Conservation (phyloP, 169 alveolate genomes). For the Plasmodium gonderi region DNA sequence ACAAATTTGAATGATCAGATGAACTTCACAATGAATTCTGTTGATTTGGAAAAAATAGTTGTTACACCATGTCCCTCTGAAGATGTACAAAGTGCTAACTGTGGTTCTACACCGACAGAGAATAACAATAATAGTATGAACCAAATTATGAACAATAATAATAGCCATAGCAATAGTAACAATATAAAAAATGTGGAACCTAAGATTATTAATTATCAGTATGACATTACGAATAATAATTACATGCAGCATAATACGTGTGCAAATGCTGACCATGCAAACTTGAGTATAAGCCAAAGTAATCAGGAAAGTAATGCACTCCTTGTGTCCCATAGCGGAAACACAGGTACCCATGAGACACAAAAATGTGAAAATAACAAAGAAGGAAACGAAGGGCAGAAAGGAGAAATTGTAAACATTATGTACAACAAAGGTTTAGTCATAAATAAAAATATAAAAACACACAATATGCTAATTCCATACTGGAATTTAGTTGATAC, state of each 20-base stretch:
- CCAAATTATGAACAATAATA: neutral
- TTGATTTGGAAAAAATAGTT: neutral
- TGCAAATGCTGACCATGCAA: neutral
- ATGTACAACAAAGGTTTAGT: constrained; percentile 72
- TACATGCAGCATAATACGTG: neutral
- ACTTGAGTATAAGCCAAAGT: neutral
- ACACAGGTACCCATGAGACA: neutral
- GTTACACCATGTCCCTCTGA: neutral
- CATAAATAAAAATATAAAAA: constrained; percentile 30
- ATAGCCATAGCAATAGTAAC: too few relatives aligned
- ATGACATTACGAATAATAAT: neutral
- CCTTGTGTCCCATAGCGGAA: neutral
- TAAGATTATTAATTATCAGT: neutral
- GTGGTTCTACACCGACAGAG: neutral
- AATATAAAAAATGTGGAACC: too few relatives aligned
- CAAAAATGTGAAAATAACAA: neutral
- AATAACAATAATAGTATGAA: neutral
- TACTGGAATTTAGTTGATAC: constrained; percentile 71
- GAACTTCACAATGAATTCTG: neutral
- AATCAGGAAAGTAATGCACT: neutral
- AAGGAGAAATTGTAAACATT: constrained; percentile 19
- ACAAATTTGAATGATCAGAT: neutral
- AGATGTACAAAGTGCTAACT: neutral
- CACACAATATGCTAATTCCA: constrained; percentile 43
- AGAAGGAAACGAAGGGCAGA: neutral